Percentiles rank a stretch among this genome's conserved stretches.
These are phyloP conservation scores for Metarhizium guizhouense DNA, from an alignment of 2,329 filamentous ascomycete species.

Conservation along the genomic window DNA sequence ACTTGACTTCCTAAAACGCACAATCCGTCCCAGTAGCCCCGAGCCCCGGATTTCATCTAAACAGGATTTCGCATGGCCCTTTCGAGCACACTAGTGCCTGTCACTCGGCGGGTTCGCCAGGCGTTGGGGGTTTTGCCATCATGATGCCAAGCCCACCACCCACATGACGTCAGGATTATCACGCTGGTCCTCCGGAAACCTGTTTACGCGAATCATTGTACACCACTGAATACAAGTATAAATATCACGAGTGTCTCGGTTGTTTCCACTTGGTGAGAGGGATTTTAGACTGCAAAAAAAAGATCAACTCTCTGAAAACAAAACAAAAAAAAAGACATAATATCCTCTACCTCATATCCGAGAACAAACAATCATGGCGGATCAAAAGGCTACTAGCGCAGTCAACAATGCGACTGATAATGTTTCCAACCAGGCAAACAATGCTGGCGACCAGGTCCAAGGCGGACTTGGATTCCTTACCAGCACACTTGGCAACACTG, in stretches of 20 bases:
- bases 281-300: background rate
- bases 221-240: background rate
- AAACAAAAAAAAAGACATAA: background rate
- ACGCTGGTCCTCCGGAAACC: background rate
- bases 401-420: slow-evolving; percentile 3
- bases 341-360: slow-evolving; percentile 1
- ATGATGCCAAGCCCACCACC: background rate
- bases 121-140: background rate
- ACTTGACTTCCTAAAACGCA: background rate
- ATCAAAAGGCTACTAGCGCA: slow-evolving; percentile 3
- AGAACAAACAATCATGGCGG: slow-evolving; percentile 7
- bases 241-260: background rate
- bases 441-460: slow-evolving; percentile 19
- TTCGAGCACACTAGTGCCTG: background rate
- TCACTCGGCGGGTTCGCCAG: background rate
- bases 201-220: background rate
- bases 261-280: background rate
- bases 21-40: background rate
- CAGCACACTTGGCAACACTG: slow-evolving; percentile 29
- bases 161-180: background rate
- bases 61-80: background rate
- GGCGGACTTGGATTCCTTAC: slow-evolving; percentile 31
- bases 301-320: background rate
- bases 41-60: background rate
- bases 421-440: slow-evolving; percentile 14